Evolutionary conservation across 2,329 filamentous ascomycete genomes (phyloP), one percentile per base, ranked within the genome.

Genomic region (Cordyceps cicadae): DNA sequence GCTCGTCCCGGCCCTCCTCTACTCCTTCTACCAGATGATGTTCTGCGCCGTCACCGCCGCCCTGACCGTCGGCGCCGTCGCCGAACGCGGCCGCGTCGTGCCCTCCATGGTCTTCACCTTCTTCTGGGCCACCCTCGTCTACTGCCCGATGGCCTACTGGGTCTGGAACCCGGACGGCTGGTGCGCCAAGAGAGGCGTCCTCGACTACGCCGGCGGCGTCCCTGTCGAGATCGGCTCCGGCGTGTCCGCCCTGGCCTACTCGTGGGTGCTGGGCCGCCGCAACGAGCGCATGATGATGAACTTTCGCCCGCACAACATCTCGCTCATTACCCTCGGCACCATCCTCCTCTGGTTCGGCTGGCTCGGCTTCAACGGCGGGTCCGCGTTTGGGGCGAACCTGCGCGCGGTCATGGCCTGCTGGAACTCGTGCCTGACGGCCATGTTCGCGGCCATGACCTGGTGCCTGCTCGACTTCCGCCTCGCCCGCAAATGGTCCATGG

Each of bases 271-370:
- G 63, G 94, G 94, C 67, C 90, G 92, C 70, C 91, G 94, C 67
- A 94, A 97, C 79, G 93, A 97, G 80, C 94, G 92, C 80, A 97
- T 97, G 92, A 97, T 97, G 90, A 85, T 97, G 77, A 97, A 97
- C 83, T 97, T 97, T 84, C 90, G 94, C 67, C 94, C 94, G 19
- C 94, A 99, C 82, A 99, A 99, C 79, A 94, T 97, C 66, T 96
- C 92, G 6, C 84, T 97, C 70, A 96, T 99, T 76, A 92, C 94
- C 0, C 87, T 97, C 68, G 94, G 94, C 64, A 97, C 94, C 3
- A 84, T 96, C 66, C 84, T 99, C 69, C 90, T 99, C 61, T 97
- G 92, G 92, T 97, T 97, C 70, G 94, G 94, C 70, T 99, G 94
- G 94, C 82, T 99, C 65, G 94, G 92, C 60, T 99, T 99, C 85